Percentiles rank a stretch among this genome's conserved stretches.
Conservation (phyloP, 225 moss, liverwort and hornwort species). For the Physcomitrium patens region DNA sequence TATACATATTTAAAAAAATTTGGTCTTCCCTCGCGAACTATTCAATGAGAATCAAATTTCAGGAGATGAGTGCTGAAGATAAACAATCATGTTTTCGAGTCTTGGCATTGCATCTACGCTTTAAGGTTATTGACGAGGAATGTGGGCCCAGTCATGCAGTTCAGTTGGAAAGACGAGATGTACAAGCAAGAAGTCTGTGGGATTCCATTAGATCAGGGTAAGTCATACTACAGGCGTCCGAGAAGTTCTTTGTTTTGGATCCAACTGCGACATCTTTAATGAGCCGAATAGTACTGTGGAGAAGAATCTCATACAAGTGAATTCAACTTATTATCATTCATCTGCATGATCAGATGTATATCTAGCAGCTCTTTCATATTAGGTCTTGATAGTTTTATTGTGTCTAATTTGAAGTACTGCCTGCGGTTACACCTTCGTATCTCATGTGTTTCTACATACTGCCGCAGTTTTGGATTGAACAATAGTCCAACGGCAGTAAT, state of each 20-base stretch:
- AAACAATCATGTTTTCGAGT: conserved; percentile 18
- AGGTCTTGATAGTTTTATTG: neutral
- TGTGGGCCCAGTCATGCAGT: conserved; percentile 59
- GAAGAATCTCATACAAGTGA: neutral
- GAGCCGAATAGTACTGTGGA: neutral
- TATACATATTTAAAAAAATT: neutral
- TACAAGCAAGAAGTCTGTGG: conserved; percentile 89
- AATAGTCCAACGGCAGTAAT: conserved; percentile 55
- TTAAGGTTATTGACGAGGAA: conserved; percentile 49
- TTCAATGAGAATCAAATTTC: neutral
- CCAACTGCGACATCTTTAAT: neutral
- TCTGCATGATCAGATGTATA: neutral
- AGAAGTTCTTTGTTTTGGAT: neutral
- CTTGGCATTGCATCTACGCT: conserved; percentile 1
- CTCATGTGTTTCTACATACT: neutral
- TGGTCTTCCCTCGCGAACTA: neutral
- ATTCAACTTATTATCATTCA: neutral
- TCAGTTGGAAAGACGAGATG: conserved; percentile 61
- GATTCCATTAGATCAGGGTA: conserved; percentile 99
- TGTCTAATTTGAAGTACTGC: neutral
- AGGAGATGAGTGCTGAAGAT: neutral
- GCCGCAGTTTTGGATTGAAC: conserved; percentile 78
- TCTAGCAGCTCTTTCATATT: neutral
- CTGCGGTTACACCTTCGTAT: neutral
- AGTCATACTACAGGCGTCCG: conserved; percentile 15